These are phyloP conservation scores for Ganoderma leucocontextum DNA, from an alignment of 1,284 basidiomycete species.

Conservation along the genomic window DNA sequence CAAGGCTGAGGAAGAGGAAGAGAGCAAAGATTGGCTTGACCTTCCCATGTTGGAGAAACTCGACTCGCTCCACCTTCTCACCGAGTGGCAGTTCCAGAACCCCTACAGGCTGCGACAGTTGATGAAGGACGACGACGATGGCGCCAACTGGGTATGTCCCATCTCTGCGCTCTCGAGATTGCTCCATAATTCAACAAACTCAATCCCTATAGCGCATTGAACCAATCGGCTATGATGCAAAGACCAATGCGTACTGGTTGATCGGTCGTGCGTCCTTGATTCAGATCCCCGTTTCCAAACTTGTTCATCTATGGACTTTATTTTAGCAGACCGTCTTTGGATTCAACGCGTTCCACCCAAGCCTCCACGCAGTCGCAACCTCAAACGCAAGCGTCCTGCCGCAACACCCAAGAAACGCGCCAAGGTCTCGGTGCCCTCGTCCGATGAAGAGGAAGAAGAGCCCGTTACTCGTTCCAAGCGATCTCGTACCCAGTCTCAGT, in stretches of 20 bases:
- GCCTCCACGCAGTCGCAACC: constrained; percentile 48
- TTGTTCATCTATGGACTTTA: constrained; percentile 8
- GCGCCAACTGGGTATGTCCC: constrained; percentile 73
- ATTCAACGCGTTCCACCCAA: constrained; percentile 77
- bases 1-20: constrained; percentile 30
- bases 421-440: constrained; percentile 23
- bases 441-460: constrained; percentile 34
- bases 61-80: constrained; percentile 76
- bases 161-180: constrained; percentile 1
- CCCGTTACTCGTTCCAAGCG: constrained; percentile 39
- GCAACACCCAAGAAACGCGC: constrained; percentile 28
- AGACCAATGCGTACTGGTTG: constrained; percentile 88
- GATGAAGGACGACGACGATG: constrained; percentile 82
- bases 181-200: not conserved
- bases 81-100: constrained; percentile 86
- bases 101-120: constrained; percentile 67
- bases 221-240: constrained; percentile 87
- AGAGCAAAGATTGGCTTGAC: constrained; percentile 70
- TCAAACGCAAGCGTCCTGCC: constrained; percentile 64
- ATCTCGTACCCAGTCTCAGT: constrained; percentile 30
- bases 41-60: constrained; percentile 78
- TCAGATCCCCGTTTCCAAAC: not conserved
- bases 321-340: constrained; percentile 82
- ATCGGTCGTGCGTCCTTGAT: constrained; percentile 70
- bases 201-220: constrained; percentile 71